Conservation (phyloP, 768 basidiomycete genomes). For the Leccinellum albellum region DNA sequence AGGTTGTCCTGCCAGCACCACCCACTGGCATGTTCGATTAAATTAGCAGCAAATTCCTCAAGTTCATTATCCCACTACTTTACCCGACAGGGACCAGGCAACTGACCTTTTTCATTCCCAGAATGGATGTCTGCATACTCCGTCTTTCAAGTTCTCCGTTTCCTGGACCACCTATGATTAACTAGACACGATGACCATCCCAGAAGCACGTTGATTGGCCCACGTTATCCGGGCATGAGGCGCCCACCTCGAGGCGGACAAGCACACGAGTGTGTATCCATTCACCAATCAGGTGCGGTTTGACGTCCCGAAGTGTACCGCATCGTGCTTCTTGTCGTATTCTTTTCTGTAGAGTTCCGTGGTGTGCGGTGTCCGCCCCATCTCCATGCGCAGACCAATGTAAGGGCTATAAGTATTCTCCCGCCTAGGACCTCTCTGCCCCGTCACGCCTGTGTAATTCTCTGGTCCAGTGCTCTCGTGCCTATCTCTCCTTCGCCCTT, state of each 20-base stretch:
- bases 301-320: background rate
- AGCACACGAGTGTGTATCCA: background rate
- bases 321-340: background rate
- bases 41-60: too few relatives aligned
- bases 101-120: background rate
- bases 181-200: background rate
- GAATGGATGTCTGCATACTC: background rate
- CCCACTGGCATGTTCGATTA: too few relatives aligned
- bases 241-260: constrained; percentile 15
- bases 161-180: background rate
- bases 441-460: background rate
- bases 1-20: too few relatives aligned
- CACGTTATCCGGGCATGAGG: constrained; percentile 8
- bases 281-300: constrained; percentile 4
- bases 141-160: background rate
- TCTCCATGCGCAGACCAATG: constrained; percentile 12
- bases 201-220: background rate
- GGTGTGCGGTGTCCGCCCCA: constrained; percentile 15
- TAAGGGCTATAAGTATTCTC: constrained; percentile 17
- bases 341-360: constrained; percentile 4
- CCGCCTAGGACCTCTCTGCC: background rate
- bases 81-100: too few relatives aligned
- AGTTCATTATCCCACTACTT: too few relatives aligned
- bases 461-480: background rate
- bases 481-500: background rate